Conservation (phyloP, 2,329 filamentous ascomycete species). For the Aspergillus glaucus region DNA sequence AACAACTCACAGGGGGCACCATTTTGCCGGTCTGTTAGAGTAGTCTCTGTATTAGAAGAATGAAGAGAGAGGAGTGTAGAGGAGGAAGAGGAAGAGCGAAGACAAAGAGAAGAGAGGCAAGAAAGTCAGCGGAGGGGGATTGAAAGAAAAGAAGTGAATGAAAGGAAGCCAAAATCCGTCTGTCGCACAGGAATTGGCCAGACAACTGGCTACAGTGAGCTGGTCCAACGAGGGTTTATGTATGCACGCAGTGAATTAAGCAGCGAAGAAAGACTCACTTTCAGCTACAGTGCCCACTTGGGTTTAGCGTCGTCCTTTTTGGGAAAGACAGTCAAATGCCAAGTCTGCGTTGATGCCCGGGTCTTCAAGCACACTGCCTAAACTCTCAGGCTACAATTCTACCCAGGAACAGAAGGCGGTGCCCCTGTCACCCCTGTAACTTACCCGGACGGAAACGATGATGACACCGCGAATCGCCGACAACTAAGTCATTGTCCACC, state of each 20-base stretch:
- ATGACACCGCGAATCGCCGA: too few relatives aligned
- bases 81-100: neutral
- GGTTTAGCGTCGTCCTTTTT: neutral
- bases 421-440: too few relatives aligned
- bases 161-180: neutral
- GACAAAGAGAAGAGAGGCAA: neutral
- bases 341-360: too few relatives aligned
- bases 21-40: slow-evolving; percentile 3
- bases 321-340: too few relatives aligned
- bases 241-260: neutral
- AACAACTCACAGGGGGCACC: slow-evolving; percentile 16
- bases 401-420: too few relatives aligned
- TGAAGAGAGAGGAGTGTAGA: neutral
- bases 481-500: neutral
- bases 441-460: too few relatives aligned
- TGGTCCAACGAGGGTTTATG: neutral
- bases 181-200: neutral
- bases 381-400: too few relatives aligned
- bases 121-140: neutral
- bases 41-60: neutral
- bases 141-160: neutral
- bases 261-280: neutral
- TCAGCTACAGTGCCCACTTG: neutral
- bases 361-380: too few relatives aligned
- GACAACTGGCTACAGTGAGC: neutral